Evolutionary conservation across 164 flowering plant genomes (phyloP).

Genomic region (Stephania japonica): DNA sequence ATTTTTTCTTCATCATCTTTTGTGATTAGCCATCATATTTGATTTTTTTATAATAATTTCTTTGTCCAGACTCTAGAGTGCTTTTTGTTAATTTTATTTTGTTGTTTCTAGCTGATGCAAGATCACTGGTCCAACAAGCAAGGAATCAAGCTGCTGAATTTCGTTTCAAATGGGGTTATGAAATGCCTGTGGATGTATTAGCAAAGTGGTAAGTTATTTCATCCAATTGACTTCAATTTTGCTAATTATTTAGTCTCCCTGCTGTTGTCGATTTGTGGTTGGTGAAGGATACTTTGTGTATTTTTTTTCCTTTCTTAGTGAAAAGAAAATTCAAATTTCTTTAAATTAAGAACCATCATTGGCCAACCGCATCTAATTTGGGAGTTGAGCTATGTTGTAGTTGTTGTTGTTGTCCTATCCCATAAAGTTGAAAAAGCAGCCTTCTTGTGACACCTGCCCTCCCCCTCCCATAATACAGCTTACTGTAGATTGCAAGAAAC

Average conservation of each 20-base stretch:
- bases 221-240: neutral
- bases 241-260: neutral
- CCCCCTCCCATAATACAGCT: neutral
- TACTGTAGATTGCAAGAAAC: neutral
- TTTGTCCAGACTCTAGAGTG: neutral
- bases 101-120: slow-evolving; percentile 78
- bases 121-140: slow-evolving; percentile 95
- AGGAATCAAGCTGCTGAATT: slow-evolving; percentile 96
- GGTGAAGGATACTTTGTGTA: neutral
- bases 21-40: neutral
- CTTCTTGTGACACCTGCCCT: too few relatives aligned
- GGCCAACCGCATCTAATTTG: too few relatives aligned
- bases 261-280: neutral
- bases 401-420: neutral
- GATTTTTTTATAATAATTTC: neutral
- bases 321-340: too few relatives aligned
- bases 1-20: neutral
- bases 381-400: too few relatives aligned
- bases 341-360: too few relatives aligned
- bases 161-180: slow-evolving; percentile 84
- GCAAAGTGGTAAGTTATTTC: slow-evolving; percentile 64
- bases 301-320: too few relatives aligned
- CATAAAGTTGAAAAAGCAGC: neutral
- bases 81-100: neutral
- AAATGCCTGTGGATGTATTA: slow-evolving; percentile 88